phyloP scores from a whole-genome alignment of 2,329 filamentous ascomycete genomes.

The Microascus cirrosus region DNA sequence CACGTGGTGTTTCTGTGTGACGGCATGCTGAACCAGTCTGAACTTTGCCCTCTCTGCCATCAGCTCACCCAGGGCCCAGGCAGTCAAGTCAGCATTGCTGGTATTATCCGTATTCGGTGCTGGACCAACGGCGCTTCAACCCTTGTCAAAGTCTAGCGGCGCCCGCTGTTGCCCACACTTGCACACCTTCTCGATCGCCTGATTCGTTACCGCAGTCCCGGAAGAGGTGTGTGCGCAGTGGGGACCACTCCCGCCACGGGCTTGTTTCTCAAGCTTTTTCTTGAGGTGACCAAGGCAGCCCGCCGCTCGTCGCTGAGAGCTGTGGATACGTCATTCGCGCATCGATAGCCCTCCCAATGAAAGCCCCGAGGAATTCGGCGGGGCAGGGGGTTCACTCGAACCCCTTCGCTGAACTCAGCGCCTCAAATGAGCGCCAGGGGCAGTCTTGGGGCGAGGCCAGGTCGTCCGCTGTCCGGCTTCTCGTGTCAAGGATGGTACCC shows the following conservation, averaged over 20 bases:
- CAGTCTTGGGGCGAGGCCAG: not conserved
- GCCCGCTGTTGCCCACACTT: not conserved
- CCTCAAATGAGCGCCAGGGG: no score
- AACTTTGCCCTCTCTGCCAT: not conserved
- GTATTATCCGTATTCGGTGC: no score
- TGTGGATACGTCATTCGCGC: not conserved
- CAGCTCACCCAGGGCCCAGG: not conserved
- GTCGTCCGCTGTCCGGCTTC: not conserved
- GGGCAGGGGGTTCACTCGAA: not conserved
- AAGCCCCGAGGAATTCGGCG: no score
- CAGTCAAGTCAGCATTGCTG: no score
- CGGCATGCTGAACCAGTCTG: not conserved
- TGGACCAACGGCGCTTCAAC: no score
- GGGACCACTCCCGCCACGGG: not conserved
- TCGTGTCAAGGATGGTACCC: not conserved
- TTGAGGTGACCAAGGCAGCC: no score
- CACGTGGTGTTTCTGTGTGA: not conserved
- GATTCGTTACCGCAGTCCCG: conserved; percentile 2
- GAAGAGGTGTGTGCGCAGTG: not conserved
- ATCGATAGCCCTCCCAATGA: not conserved
- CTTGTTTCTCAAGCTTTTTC: not conserved
- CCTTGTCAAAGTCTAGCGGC: no score
- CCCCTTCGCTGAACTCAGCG: not conserved
- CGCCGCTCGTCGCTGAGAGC: no score
- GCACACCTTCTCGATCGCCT: not conserved